These are phyloP conservation scores for Carex parvula DNA, from an alignment of 176 grass and related monocot genomes.

Conservation along the genomic window DNA sequence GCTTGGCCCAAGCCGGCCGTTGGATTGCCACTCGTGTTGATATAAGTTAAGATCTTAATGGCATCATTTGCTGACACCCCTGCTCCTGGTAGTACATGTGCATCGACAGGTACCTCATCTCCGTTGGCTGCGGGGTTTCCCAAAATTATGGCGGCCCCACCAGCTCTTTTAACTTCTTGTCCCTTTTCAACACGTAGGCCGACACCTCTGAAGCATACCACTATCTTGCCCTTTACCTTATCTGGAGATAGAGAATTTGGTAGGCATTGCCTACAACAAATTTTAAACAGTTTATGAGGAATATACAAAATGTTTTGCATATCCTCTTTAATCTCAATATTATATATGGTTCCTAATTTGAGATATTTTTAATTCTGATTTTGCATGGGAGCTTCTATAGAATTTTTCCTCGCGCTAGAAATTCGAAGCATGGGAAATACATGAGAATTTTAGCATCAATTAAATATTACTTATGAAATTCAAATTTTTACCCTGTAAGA, in stretches of 20 bases:
- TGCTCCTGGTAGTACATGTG: conserved; percentile 70
- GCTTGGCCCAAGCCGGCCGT: conserved; percentile 39
- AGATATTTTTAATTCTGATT: background rate
- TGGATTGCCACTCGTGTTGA: conserved; percentile 40
- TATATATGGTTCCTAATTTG: background rate
- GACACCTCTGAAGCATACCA: conserved; percentile 63
- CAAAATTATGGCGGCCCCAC: conserved; percentile 79
- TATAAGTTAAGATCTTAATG: conserved; percentile 49
- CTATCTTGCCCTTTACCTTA: conserved; percentile 76
- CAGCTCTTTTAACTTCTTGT: conserved; percentile 74
- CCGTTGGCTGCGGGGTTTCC: conserved; percentile 58
- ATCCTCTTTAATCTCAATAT: background rate
- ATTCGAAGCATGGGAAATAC: background rate
- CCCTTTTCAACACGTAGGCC: conserved; percentile 74
- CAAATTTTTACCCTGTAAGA: conserved; percentile 46
- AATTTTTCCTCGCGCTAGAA: background rate
- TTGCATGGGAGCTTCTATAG: background rate
- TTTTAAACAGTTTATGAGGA: background rate
- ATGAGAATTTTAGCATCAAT: background rate
- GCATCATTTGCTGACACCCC: conserved; percentile 48
- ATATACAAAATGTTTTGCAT: background rate
- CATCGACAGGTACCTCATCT: conserved; percentile 73
- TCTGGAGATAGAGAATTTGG: conserved; percentile 54
- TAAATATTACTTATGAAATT: background rate
- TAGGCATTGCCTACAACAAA: conserved; percentile 63